Base-by-base conservation (phyloP, 2,329 filamentous ascomycete genomes). In the Biscogniauxia mediterranea region DNA sequence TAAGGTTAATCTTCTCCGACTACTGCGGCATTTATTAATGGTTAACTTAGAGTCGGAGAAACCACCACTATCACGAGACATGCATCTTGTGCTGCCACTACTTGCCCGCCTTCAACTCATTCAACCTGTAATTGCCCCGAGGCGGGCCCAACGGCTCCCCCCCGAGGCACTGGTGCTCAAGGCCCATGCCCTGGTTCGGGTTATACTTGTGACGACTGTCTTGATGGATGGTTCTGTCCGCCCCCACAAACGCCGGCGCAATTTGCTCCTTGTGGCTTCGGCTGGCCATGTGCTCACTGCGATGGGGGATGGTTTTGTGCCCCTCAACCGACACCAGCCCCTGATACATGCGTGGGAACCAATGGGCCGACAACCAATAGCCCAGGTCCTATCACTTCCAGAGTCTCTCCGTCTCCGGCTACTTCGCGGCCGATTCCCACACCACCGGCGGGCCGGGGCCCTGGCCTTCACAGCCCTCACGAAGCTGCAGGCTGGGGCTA, bases 141-240 rank as follows among this genome's bases (percentile, higher is more conserved):
- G 55, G 21, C 56, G 11, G 54, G 51, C 26, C 25, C 65, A 49
- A 61, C 64, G n/a, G 49, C 62, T 26, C 57, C 64, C 15, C 64
- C 50, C 19, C 60, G 61, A 49, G 58, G n/a, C 3, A 21, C 57
- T 46, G 62, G 65, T 15, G 62, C 59, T 21, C 65, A 61, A 50
- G 73, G 73, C 3, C 74, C 75, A n/a, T 77, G 75, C 54, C 75
- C 75, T 19, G 72, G 71, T 19, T 56, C 67, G 53, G 74, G 75
- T 6, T 77, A 76, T 56, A 73, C 72, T n/a, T 77, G 75, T 56
- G 61, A 74, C 38, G 73, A 74, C 9, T 77, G 74, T 51, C 64
- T 70, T 17, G 71, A 74, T 38, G 75, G 74, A 21, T 76, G 73
- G 74, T 76, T 76, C 59, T 77, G 75, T 32, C 75, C 75, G 8